Conservation (phyloP, 129 eudicot species). For the Smallanthus sonchifolius region DNA sequence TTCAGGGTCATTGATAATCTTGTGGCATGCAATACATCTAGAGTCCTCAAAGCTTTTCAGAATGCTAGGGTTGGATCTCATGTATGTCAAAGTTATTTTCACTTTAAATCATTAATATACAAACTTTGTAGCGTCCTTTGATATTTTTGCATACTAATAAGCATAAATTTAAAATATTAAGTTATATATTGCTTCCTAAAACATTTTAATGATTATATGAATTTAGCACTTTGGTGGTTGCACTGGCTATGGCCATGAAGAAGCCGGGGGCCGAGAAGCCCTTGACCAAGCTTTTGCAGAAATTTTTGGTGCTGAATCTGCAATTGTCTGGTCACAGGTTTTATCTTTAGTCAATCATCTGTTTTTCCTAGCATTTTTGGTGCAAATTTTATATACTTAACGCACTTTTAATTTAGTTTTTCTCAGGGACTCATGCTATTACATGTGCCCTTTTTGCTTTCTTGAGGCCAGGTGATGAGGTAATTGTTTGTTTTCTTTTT, state of each 20-base stretch:
- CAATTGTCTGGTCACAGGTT: slow-evolving; percentile 93
- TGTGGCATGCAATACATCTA: slow-evolving; percentile 72
- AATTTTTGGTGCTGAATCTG: slow-evolving; percentile 96
- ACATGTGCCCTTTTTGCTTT: slow-evolving; percentile 95
- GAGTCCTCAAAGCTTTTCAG: slow-evolving; percentile 88
- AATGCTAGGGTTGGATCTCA: slow-evolving; percentile 91
- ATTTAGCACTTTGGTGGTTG: slow-evolving; percentile 91
- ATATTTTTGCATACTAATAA: not conserved
- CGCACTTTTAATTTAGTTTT: slow-evolving; percentile 48
- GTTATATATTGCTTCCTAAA: not conserved
- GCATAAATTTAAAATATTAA: not conserved
- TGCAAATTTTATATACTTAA: not conserved
- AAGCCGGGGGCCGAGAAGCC: slow-evolving; percentile 98
- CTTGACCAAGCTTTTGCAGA: slow-evolving; percentile 92
- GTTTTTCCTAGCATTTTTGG: not conserved
- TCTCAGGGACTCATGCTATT: slow-evolving; percentile 98
- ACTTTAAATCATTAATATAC: not conserved
- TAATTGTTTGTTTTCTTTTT: slow-evolving; percentile 3
- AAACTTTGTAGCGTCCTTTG: not conserved
- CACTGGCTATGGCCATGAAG: slow-evolving; percentile 99
- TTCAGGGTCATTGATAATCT: slow-evolving; percentile 77
- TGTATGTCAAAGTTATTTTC: slow-evolving; percentile 39
- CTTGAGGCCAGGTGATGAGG: slow-evolving; percentile 98
- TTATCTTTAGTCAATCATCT: slow-evolving; percentile 3
- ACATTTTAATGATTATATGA: not conserved